Evolutionary conservation across 148 eudicot species (phyloP).

Genomic region (Rhododendron henanense): DNA sequence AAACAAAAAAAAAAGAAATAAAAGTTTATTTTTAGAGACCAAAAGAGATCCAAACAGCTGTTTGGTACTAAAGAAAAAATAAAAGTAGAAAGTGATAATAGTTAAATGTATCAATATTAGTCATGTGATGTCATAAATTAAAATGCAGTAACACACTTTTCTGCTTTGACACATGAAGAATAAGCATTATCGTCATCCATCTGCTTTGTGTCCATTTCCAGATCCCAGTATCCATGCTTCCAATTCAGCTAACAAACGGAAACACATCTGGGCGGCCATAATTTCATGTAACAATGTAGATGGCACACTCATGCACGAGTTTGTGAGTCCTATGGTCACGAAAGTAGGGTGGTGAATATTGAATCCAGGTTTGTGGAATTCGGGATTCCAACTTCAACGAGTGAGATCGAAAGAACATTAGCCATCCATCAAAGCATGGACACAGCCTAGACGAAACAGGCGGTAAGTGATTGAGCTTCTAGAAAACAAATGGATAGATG

Average conservation of each 20-base stretch:
- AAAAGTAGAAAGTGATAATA: too few species aligned
- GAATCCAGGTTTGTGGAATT: background rate
- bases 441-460: background rate
- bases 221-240: background rate
- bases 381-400: background rate
- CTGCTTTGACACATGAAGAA: background rate
- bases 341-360: background rate
- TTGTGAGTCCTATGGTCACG: background rate
- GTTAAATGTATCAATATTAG: too few species aligned
- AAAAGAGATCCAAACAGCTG: too few species aligned
- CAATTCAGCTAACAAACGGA: background rate
- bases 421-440: background rate
- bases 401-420: background rate
- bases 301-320: background rate
- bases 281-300: background rate
- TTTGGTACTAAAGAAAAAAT: too few species aligned
- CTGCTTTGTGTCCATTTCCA: background rate
- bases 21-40: too few species aligned
- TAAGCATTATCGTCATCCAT: background rate
- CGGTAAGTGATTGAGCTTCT: background rate
- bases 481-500: background rate
- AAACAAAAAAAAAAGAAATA: too few species aligned
- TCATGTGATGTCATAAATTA: too few species aligned
- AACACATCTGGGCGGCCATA: background rate
- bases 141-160: too few species aligned